Evolutionary conservation across 2,329 filamentous ascomycete genomes (phyloP).

Genomic region (Penicillium brevicompactum): DNA sequence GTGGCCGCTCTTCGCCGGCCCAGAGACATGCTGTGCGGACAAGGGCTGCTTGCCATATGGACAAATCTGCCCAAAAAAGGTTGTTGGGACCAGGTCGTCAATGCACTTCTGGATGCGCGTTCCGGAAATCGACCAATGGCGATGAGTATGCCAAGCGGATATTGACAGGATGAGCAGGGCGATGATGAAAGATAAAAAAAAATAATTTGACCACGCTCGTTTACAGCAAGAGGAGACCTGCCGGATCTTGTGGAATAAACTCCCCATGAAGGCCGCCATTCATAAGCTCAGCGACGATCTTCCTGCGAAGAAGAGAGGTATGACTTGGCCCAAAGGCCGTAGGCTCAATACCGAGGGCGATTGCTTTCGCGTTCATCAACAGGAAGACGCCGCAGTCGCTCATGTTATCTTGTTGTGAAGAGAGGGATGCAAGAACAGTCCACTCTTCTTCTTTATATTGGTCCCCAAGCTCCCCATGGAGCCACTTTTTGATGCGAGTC

Average conservation of each 20-base stretch:
- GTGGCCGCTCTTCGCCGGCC: no score
- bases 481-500: conserved; percentile 42
- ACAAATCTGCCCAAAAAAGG: no score
- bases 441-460: conserved; percentile 48
- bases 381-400: conserved; percentile 55
- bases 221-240: conserved; percentile 28
- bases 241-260: conserved; percentile 35
- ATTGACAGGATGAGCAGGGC: neutral
- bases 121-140: no score
- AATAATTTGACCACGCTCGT: neutral
- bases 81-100: no score
- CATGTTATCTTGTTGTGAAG: conserved; percentile 50
- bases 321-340: conserved; percentile 44
- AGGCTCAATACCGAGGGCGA: conserved; percentile 48
- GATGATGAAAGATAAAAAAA: neutral
- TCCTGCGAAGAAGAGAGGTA: conserved; percentile 44
- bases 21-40: no score
- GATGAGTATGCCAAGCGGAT: neutral
- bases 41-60: no score
- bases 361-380: conserved; percentile 51
- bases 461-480: conserved; percentile 44
- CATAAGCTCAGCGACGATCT: conserved; percentile 52
- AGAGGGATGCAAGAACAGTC: conserved; percentile 40
- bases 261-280: conserved; percentile 48
- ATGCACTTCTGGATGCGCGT: no score